Base-by-base conservation (phyloP, 2,329 filamentous ascomycete species). In the Claviceps arundinis region DNA sequence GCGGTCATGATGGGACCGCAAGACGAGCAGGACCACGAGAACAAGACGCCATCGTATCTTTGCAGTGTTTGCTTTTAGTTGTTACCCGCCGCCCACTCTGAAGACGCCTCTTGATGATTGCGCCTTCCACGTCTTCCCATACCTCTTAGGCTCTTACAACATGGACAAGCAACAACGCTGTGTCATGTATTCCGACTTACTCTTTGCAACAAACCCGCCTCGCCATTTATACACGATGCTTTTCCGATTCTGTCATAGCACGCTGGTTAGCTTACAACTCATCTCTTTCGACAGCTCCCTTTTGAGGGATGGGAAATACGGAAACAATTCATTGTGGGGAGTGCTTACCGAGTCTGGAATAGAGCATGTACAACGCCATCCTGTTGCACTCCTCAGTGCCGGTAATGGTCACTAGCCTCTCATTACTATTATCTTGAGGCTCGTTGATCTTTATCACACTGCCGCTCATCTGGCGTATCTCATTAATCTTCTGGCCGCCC, bases 361-460 rank as follows among this genome's bases (percentile, higher is more conserved):
- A 98, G 52, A 98, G 81, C 90, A 98, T 96, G 73, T 97, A 98
- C 52, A 98, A 73, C n/a, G 93, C 93, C 90, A 98, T 97, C 64
- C 95, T 88, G 72, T 98, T 98, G 75, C 89, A 96, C 71, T 98
- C 93, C 62, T 94, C 89, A 5, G 93, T 97, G 58, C 93, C 93
- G 2, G 93, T 96, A 60, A 98, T 95, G 16, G 93, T 98, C 53
- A 98, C 93, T 54, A 98, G 75, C 56, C 93, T 85, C 74, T 98
- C 93, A 64, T 97, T 98, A 77, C 89, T 97, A 72, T 95, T 97
- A 69, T 97, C 93, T 68, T 96, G 93, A 1, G 93, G 93, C 68
- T 98, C 93, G 67, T 98, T 97, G 76, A 98, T 98, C 76, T 98
- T 98, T 70, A 98, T 97, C 47, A 98, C 90, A 71, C 91, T 97